Evolutionary conservation across 345 rosid species (phyloP).

Genomic region (Limnanthes douglasii): DNA sequence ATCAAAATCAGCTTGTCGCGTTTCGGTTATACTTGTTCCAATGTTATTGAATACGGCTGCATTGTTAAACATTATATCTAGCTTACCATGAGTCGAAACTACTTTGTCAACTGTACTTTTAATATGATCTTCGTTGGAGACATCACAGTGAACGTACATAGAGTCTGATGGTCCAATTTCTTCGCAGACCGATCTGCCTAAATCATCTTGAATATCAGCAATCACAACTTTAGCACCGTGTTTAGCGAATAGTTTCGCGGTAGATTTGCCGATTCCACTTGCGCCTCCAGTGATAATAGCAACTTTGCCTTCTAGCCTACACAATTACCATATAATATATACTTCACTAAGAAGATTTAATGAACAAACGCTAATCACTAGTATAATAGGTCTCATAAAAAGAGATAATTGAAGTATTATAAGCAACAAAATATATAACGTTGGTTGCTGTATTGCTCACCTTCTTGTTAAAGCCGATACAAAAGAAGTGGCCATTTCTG

Average conservation of each 20-base stretch:
- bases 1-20: too few relatives aligned
- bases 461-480: too few relatives aligned
- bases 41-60: conserved; percentile 72
- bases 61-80: conserved; percentile 66
- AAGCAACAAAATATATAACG: too few relatives aligned
- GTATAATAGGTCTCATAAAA: too few relatives aligned
- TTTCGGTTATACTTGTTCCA: conserved; percentile 62
- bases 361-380: too few relatives aligned
- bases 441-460: too few relatives aligned
- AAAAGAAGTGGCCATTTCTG: too few relatives aligned
- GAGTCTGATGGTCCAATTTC: conserved; percentile 34
- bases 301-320: conserved; percentile 79
- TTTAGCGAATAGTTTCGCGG: conserved; percentile 38
- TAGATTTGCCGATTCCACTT: conserved; percentile 70
- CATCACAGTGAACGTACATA: conserved; percentile 53
- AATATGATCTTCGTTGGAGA: conserved; percentile 42
- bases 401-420: too few relatives aligned
- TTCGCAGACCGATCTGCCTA: conserved; percentile 23
- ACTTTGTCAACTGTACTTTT: conserved; percentile 39
- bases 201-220: conserved; percentile 58
- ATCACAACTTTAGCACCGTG: conserved; percentile 77
- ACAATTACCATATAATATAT: too few relatives aligned
- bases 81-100: conserved; percentile 27
- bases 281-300: conserved; percentile 79
- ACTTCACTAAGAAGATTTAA: too few relatives aligned